A percentile compares a stretch with the other conserved stretches of the same genome.
Evolutionary conservation across 106 monocot species (phyloP).

Genomic region (Phalaenopsis aphrodite): DNA sequence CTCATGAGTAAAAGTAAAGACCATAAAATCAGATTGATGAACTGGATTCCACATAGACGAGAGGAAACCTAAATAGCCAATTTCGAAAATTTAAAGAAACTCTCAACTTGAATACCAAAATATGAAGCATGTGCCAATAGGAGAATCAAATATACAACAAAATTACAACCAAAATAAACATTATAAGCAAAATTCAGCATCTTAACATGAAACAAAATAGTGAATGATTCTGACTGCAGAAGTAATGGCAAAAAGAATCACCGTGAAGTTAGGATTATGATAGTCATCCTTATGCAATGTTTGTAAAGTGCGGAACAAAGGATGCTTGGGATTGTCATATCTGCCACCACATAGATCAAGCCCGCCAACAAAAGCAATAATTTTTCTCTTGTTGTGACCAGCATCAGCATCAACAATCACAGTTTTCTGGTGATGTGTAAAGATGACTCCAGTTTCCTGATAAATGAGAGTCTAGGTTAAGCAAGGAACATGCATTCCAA

Average conservation of each 20-base stretch:
- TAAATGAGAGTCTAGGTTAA: constrained; percentile 1
- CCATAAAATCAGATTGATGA: not conserved
- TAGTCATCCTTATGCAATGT: constrained; percentile 87
- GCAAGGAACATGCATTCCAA: constrained; percentile 6
- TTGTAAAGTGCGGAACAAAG: constrained; percentile 59
- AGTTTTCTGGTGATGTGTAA: constrained; percentile 95
- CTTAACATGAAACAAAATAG: not conserved
- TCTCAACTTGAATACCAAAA: not conserved
- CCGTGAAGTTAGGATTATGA: constrained; percentile 78
- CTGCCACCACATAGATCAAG: constrained; percentile 88
- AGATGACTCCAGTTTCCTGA: constrained; percentile 87
- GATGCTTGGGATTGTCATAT: constrained; percentile 75
- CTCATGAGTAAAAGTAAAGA: not conserved
- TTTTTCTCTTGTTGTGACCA: constrained; percentile 53
- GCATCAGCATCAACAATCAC: constrained; percentile 87
- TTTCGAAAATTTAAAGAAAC: not conserved
- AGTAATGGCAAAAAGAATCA: constrained; percentile 20
- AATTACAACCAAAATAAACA: not conserved
- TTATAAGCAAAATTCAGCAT: not conserved
- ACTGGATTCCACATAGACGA: not conserved
- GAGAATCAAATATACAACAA: not conserved
- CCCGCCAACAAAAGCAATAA: constrained; percentile 89
- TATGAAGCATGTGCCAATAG: not conserved
- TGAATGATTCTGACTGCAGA: not conserved
- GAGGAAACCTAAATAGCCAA: not conserved